Evolutionary conservation across 768 basidiomycete genomes (phyloP).

Genomic region (Grammothele lineata): DNA sequence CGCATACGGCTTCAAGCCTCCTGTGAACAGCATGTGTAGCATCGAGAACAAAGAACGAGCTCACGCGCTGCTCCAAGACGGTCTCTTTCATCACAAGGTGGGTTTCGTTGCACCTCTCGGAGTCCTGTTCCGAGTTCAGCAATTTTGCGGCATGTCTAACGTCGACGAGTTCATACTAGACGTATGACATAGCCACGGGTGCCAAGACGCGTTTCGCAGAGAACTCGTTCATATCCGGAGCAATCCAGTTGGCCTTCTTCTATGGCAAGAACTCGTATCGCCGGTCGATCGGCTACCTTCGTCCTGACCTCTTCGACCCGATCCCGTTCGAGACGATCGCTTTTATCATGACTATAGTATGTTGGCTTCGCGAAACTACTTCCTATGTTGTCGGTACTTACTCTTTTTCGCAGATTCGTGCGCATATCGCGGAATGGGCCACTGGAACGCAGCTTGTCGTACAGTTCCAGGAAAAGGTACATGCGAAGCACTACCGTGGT

Average conservation of each 20-base stretch:
- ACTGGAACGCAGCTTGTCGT: too few relatives aligned
- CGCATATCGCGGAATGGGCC: too few relatives aligned
- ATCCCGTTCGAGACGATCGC: background rate
- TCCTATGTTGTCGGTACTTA: too few relatives aligned
- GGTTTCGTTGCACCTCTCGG: background rate
- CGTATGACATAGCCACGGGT: background rate
- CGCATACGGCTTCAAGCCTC: background rate
- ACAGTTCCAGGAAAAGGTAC: too few relatives aligned
- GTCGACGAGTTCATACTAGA: background rate
- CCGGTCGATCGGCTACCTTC: background rate
- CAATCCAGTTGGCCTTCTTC: background rate
- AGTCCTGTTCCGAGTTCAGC: background rate
- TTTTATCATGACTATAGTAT: background rate
- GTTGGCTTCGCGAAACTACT: background rate
- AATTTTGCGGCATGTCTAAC: too few relatives aligned
- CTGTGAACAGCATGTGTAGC: background rate
- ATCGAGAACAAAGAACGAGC: background rate
- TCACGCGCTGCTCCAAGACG: background rate
- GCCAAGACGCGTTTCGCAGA: background rate
- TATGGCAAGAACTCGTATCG: background rate
- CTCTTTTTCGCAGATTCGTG: too few relatives aligned
- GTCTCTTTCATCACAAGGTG: constrained; percentile 1
- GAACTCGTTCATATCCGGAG: background rate
- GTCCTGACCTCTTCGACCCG: background rate
- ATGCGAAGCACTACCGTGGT: too few relatives aligned